These are phyloP conservation scores for Corrigiola litoralis DNA, from an alignment of 179 eudicot species.

Conservation along the genomic window DNA sequence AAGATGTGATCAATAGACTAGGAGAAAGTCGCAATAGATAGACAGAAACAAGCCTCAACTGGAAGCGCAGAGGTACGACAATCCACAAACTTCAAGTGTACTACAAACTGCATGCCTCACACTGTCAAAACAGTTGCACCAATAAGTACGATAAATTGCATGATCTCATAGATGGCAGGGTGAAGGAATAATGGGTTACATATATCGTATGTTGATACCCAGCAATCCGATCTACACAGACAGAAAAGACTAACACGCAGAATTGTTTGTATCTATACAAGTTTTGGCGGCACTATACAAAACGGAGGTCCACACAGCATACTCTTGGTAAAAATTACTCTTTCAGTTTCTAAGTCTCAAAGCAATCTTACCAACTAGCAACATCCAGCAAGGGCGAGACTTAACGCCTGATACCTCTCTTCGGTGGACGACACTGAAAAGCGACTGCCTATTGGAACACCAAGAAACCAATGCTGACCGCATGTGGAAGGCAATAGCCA, in stretches of 20 bases:
- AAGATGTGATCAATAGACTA: background rate
- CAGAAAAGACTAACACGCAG: slow-evolving; percentile 25
- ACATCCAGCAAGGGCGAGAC: slow-evolving; percentile 86
- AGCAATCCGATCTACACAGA: slow-evolving; percentile 11
- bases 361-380: slow-evolving; percentile 98
- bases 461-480: slow-evolving; percentile 93
- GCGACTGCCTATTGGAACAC: slow-evolving; percentile 86
- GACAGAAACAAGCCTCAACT: background rate
- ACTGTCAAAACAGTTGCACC: background rate
- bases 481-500: slow-evolving; percentile 72
- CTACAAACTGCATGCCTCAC: slow-evolving; percentile 5
- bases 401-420: slow-evolving; percentile 93
- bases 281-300: slow-evolving; percentile 35
- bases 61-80: background rate
- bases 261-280: slow-evolving; percentile 21
- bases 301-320: slow-evolving; percentile 37
- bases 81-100: background rate
- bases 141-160: slow-evolving; percentile 1
- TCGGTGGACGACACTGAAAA: slow-evolving; percentile 68
- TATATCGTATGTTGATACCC: background rate
- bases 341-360: slow-evolving; percentile 66
- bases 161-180: background rate
- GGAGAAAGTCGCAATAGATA: background rate
- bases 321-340: slow-evolving; percentile 47
- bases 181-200: background rate